Evolutionary conservation across 2,329 filamentous ascomycete genomes (phyloP).

Genomic region (Trichoderma sp.): DNA sequence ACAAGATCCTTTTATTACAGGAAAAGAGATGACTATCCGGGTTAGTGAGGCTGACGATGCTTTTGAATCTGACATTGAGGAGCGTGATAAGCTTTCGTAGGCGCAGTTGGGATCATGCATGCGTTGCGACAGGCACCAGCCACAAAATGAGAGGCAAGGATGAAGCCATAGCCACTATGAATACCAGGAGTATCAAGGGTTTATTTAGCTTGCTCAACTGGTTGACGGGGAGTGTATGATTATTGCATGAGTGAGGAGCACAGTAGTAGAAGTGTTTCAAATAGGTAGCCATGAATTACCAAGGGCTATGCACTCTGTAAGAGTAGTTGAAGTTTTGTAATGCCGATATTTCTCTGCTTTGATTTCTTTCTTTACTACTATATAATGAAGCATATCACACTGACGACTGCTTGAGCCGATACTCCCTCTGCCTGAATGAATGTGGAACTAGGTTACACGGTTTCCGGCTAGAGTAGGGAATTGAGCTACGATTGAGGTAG

Average conservation of each 20-base stretch:
- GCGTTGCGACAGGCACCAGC: background rate
- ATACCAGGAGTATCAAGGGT: background rate
- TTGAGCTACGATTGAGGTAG: conserved; percentile 49
- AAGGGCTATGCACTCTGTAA: background rate
- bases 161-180: background rate
- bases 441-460: conserved; percentile 44
- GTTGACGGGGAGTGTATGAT: background rate
- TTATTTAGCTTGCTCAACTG: background rate
- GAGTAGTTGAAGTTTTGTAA: background rate
- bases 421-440: conserved; percentile 38
- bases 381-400: conserved; percentile 26
- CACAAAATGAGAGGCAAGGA: background rate
- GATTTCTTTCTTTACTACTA: too few relatives aligned
- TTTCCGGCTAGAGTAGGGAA: conserved; percentile 48
- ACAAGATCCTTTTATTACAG: conserved; percentile 36
- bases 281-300: background rate
- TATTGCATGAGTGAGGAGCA: background rate
- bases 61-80: conserved; percentile 29
- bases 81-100: conserved; percentile 25
- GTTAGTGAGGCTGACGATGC: conserved; percentile 31
- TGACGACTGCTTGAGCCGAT: conserved; percentile 38
- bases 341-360: too few relatives aligned
- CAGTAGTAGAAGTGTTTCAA: background rate
- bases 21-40: conserved; percentile 37
- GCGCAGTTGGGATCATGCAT: background rate